Conservation (phyloP, 2,329 filamentous ascomycete species). For the Aspergillus calidoustus region DNA sequence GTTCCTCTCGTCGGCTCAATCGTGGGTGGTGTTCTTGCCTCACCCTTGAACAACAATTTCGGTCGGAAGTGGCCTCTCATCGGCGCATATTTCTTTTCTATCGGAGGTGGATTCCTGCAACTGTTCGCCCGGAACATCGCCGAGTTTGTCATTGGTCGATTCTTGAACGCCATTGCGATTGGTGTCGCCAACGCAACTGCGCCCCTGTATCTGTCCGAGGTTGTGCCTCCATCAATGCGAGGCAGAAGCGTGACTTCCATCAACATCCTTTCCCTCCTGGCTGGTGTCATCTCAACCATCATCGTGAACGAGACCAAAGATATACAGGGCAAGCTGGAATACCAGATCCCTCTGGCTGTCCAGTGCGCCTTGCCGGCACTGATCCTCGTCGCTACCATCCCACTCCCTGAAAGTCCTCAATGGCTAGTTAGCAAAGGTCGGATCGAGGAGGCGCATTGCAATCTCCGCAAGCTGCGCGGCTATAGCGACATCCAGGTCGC, state of each 20-base stretch:
- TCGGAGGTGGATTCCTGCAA: conserved; percentile 41
- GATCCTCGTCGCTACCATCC: conserved; percentile 34
- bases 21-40: conserved; percentile 37
- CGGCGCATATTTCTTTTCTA: conserved; percentile 36
- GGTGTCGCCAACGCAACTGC: conserved; percentile 41
- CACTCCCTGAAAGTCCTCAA: conserved; percentile 41
- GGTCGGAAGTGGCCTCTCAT: conserved; percentile 43
- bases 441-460: conserved; percentile 34
- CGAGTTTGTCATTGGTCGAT: conserved; percentile 40
- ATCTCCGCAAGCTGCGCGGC: conserved; percentile 39
- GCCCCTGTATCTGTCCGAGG: conserved; percentile 43
- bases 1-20: conserved; percentile 42
- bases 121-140: conserved; percentile 42
- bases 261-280: conserved; percentile 37
- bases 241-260: conserved; percentile 37
- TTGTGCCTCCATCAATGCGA: conserved; percentile 38
- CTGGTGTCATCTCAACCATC: conserved; percentile 39
- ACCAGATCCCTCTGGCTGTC: conserved; percentile 42
- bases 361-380: conserved; percentile 40
- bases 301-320: conserved; percentile 39
- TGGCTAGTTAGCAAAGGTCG: conserved; percentile 39
- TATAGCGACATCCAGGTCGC: conserved; percentile 36
- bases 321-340: conserved; percentile 32
- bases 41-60: conserved; percentile 38
- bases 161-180: conserved; percentile 37